Evolutionary conservation across 805 yeast genomes (phyloP), one percentile per base, ranked within the genome.

Genomic region (Tetrapisispora fleetii): DNA sequence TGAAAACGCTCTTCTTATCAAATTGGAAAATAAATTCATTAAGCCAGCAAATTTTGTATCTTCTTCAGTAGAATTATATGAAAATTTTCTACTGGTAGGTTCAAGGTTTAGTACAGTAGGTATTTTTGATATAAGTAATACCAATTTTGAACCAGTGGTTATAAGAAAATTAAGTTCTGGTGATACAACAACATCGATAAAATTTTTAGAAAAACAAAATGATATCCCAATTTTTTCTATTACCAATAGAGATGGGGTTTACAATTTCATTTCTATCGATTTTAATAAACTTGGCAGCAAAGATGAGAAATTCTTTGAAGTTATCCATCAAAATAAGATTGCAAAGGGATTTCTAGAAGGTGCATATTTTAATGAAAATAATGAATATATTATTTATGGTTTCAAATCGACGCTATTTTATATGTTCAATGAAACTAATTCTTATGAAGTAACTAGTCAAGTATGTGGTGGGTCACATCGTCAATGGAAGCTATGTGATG

Each of bases 381-480:
- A 73, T 11, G 80, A 80, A 39, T 65, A 83, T 37, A 64, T 85
- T 2, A 64, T 85, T 2, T 86, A 79, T 63, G 98, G 98, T 1
- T 91, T 93, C 72, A 79, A 81, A 55, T 86, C 93, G 1, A 82
- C 83, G 45, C 68, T 75, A 45, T 89, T 91, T 59, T 84, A 83
- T 57, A 64, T 87, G 21, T 88, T 88, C 81, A 87, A 90, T 62
- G 95, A 87, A 58, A 78, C 89, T 1, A 70, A 74, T 40, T 89
- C 85, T 54, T 71, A 74, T 46, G 96, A 89, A 61, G 62, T 87
- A 2, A 70, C 77, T 43, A 76, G 80, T 49, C 87, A 81, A 52
- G 65, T 74, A 14, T 93, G 98, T 64, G 98, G 98, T 27, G 98
- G 98, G 2, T 78, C 93, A 3, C 96, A 90, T 62, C 74, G 98